These are phyloP conservation scores for Suhomyces canberraensis DNA, from an alignment of 805 yeast species.

Conservation along the genomic window DNA sequence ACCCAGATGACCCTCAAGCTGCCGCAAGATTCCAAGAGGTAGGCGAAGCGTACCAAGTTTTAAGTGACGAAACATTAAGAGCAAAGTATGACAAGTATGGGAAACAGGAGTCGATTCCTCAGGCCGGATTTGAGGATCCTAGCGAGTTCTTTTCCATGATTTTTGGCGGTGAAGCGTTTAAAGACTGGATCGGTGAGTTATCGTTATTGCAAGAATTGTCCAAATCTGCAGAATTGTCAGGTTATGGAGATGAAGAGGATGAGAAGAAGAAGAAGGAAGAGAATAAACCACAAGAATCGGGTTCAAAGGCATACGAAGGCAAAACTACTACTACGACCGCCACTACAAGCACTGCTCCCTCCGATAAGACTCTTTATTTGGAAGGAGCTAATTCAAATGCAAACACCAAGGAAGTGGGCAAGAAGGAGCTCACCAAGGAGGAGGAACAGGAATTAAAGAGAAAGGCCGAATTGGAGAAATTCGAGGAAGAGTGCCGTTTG, in stretches of 20 bases:
- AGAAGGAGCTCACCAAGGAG: slow-evolving; percentile 29
- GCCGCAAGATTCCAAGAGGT: slow-evolving; percentile 45
- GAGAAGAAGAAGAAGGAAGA: slow-evolving; percentile 29
- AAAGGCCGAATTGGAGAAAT: slow-evolving; percentile 53
- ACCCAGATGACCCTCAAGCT: slow-evolving; percentile 44
- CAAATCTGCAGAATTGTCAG: slow-evolving; percentile 42
- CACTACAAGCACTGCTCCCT: not conserved
- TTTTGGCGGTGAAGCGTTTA: slow-evolving; percentile 89
- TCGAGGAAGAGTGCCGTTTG: slow-evolving; percentile 71
- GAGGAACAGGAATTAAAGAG: slow-evolving; percentile 46
- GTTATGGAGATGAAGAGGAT: slow-evolving; percentile 29
- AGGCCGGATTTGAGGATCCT: slow-evolving; percentile 67
- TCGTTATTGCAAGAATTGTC: slow-evolving; percentile 47
- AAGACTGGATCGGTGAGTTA: slow-evolving; percentile 44
- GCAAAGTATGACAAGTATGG: slow-evolving; percentile 73
- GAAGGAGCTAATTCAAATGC: slow-evolving; percentile 4
- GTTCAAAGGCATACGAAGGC: not conserved
- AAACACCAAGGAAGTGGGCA: slow-evolving; percentile 8
- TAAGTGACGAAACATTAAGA: slow-evolving; percentile 62
- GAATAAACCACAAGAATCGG: slow-evolving; percentile 13
- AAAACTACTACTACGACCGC: slow-evolving; percentile 7
- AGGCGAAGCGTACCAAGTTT: slow-evolving; percentile 74
- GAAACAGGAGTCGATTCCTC: slow-evolving; percentile 66
- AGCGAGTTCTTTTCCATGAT: slow-evolving; percentile 64
- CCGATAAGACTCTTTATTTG: slow-evolving; percentile 11